Evolutionary conservation across 352 stramenopile species (phyloP), one percentile per base, ranked within the genome.

Genomic region (Phytophthora foliorum): DNA sequence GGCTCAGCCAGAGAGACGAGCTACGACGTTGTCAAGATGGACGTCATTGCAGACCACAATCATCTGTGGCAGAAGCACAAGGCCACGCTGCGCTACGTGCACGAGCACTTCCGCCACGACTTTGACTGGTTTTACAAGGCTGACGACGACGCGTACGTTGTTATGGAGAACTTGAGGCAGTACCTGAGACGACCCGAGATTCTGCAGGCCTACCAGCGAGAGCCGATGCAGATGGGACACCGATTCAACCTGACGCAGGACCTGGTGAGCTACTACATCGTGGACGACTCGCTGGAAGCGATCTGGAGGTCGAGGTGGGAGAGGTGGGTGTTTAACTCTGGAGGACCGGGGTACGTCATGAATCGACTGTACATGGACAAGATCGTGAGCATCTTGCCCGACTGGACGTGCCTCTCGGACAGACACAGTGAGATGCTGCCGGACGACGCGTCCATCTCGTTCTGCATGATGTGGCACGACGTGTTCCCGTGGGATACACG

Each of bases 71-170:
- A 92, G 58, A 95, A 95, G 74, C 84, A 92, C 72, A 93, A 93
- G 63, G 80, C 73, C 19, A 93, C 75, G 45, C 67, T 95, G 24
- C 68, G 77, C 29, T 93, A 93, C 61, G 81, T 93, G 21, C 80
- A 92, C 71, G 46, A 82, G 34, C 69, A 82, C 66, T 93, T 89
- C 49, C 88, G 85, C 4, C 78, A 95, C 71, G 84, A 88, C 22
- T 95, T 82, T 54, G 85, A 95, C 72, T 95, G 88, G 88, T 93
- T 95, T 60, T 95, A 95, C 74, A 95, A 95, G 60, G 80, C 82
- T 1, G 88, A 95, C 51, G 88, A 95, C 67, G 88, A 95, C 56
- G 85, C 88, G 6, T 95, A 90, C 57, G 84, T 95, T n/a, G 74
- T 95, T 27, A 44, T 93, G 45, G 85, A 95, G 57, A 95, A 95